A percentile compares a stretch with the other conserved stretches of the same genome.
Evolutionary conservation across 495 filamentous ascomycete species (phyloP).

Genomic region (Bacidia gigantensis): DNA sequence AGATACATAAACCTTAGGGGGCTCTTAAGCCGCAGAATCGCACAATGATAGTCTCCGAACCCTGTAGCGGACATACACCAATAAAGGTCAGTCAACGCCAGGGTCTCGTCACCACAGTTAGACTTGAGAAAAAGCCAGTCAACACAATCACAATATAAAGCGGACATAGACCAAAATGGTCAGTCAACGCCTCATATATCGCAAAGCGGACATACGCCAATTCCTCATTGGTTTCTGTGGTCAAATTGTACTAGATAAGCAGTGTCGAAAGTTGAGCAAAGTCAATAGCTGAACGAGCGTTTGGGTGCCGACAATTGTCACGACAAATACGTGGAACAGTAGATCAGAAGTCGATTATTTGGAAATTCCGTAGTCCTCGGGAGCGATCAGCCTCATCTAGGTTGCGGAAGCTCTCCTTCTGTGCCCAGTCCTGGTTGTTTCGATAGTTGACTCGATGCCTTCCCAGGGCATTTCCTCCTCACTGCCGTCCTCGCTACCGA

Average conservation of each 20-base stretch:
- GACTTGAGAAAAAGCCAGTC: not conserved
- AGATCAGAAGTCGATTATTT: too few relatives aligned
- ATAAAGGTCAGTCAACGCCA: constrained; percentile 12
- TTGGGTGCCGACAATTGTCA: not conserved
- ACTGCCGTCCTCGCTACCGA: constrained; percentile 16
- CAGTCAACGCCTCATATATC: constrained; percentile 7
- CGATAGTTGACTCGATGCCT: constrained; percentile 38
- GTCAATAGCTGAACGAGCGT: too few relatives aligned
- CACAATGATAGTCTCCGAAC: not conserved
- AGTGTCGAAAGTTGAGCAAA: too few relatives aligned
- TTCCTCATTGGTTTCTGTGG: too few relatives aligned
- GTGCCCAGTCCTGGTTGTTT: constrained; percentile 23
- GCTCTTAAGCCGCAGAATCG: not conserved
- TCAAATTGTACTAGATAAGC: too few relatives aligned
- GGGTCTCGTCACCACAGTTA: not conserved
- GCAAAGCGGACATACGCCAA: constrained; percentile 13
- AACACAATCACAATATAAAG: not conserved
- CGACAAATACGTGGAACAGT: too few relatives aligned
- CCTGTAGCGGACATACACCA: constrained; percentile 9
- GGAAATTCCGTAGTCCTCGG: constrained; percentile 1
- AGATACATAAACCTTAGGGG: too few relatives aligned
- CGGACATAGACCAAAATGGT: constrained; percentile 14
- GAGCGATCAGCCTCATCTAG: not conserved
- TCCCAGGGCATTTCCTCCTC: constrained; percentile 35
- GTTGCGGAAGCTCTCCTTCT: not conserved